Percentiles rank a stretch among this genome's conserved stretches.
phyloP scores from a whole-genome alignment of 1,139 yeast genomes.

The Suhomyces ambrosiae region DNA sequence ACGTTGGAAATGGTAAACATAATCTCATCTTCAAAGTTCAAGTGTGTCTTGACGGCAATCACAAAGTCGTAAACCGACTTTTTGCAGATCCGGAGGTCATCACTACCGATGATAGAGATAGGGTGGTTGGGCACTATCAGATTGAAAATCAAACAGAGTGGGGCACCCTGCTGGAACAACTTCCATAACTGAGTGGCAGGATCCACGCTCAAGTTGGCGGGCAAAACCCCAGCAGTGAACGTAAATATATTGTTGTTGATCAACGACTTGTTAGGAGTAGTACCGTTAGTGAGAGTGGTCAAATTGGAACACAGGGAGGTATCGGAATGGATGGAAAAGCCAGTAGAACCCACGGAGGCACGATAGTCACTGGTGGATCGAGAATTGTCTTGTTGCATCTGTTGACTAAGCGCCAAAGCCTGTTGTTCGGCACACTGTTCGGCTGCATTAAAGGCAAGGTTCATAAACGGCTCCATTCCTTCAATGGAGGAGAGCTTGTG shows the following conservation, averaged over 20 bases:
- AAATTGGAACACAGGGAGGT: conserved; percentile 19
- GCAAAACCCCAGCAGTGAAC: conserved; percentile 74
- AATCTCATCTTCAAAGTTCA: conserved; percentile 70
- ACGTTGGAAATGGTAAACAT: conserved; percentile 90
- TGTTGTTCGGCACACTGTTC: conserved; percentile 74
- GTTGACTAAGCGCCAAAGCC: conserved; percentile 58
- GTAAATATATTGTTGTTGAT: conserved; percentile 47
- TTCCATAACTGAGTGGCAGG: conserved; percentile 93
- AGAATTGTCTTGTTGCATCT: conserved; percentile 19
- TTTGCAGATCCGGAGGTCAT: conserved; percentile 82
- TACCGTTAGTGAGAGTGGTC: conserved; percentile 10
- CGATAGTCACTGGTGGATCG: conserved; percentile 27
- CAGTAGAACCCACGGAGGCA: conserved; percentile 30
- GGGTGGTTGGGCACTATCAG: conserved; percentile 42
- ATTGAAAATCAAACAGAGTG: conserved; percentile 84
- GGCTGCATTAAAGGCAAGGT: conserved; percentile 54
- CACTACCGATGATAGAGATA: conserved; percentile 61
- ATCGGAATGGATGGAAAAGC: conserved; percentile 29
- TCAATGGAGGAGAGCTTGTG: conserved; percentile 62
- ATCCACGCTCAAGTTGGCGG: conserved; percentile 74
- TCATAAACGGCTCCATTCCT: conserved; percentile 72
- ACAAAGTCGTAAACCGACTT: conserved; percentile 89
- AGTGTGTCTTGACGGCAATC: conserved; percentile 78
- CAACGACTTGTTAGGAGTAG: conserved; percentile 16
- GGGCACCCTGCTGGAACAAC: conserved; percentile 88